A percentile compares a stretch with the other conserved stretches of the same genome.
Conservation (phyloP, 768 basidiomycete genomes). For the Amanita jacksonii region DNA sequence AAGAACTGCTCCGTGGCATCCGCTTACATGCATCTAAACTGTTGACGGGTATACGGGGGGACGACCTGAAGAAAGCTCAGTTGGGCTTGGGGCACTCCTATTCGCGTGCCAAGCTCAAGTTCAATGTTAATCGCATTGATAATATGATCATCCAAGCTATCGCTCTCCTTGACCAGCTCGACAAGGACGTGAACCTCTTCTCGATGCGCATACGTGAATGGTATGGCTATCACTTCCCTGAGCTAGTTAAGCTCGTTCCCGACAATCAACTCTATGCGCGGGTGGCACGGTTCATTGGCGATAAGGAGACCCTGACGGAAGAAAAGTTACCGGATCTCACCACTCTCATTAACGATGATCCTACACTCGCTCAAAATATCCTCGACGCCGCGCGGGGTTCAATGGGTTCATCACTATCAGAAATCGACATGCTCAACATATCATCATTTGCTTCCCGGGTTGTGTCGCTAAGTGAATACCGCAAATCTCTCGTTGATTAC, state of each 20-base stretch:
- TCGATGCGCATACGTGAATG: conserved; percentile 98
- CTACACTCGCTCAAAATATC: conserved; percentile 83
- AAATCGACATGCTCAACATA: conserved; percentile 95
- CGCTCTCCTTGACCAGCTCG: conserved; percentile 94
- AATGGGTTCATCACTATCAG: conserved; percentile 87
- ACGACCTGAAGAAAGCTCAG: conserved; percentile 87
- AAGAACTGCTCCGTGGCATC: conserved; percentile 86
- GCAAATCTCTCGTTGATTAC: conserved; percentile 82
- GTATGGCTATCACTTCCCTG: conserved; percentile 99
- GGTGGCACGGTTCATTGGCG: conserved; percentile 76
- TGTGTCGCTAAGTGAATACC: conserved; percentile 87
- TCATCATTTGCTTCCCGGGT: conserved; percentile 84
- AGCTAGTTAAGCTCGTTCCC: conserved; percentile 85
- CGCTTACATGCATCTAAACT: conserved; percentile 87
- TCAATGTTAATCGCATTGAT: conserved; percentile 92
- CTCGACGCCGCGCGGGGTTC: conserved; percentile 90
- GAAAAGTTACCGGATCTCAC: conserved; percentile 75
- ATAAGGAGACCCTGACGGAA: conserved; percentile 74
- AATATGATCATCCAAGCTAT: conserved; percentile 99
- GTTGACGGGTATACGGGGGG: conserved; percentile 78
- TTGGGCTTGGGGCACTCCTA: conserved; percentile 97
- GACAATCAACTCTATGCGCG: conserved; percentile 94
- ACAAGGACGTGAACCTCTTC: conserved; percentile 99
- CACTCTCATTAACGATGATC: conserved; percentile 73
- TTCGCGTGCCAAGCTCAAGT: conserved; percentile 95